Evolutionary conservation across 1,139 yeast species (phyloP).

Genomic region (Hemisphaericaspora subhashii): DNA sequence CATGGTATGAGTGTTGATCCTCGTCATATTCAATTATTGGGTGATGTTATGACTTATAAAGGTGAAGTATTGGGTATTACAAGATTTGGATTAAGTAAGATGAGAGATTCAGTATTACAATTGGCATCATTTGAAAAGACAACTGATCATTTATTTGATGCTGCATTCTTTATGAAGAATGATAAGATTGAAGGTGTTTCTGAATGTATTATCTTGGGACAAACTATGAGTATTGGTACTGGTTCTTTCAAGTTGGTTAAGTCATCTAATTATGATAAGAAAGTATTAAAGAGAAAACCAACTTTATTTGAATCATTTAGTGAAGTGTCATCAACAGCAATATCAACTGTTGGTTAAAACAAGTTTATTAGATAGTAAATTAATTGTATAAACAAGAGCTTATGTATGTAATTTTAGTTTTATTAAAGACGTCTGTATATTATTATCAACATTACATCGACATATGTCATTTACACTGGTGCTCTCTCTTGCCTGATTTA

Average conservation of each 20-base stretch:
- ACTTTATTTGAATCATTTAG: conserved; percentile 62
- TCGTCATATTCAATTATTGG: conserved; percentile 94
- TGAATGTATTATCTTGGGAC: conserved; percentile 96
- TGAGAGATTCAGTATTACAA: conserved; percentile 97
- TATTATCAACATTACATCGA: too few species aligned
- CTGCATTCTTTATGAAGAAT: conserved; percentile 95
- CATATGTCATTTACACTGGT: too few species aligned
- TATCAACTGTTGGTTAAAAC: conserved; percentile 18
- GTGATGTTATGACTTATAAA: conserved; percentile 98
- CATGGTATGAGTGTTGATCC: conserved; percentile 99
- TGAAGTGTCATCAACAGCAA: conserved; percentile 14
- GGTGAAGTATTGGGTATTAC: conserved; percentile 99
- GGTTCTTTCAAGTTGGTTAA: conserved; percentile 90
- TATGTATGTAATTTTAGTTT: neutral
- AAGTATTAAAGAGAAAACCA: conserved; percentile 50
- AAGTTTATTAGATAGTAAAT: neutral
- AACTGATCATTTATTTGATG: conserved; percentile 96
- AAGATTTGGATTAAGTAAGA: conserved; percentile 94
- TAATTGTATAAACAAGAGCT: neutral
- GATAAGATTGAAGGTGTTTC: conserved; percentile 97
- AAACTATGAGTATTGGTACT: conserved; percentile 96
- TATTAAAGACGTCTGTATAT: neutral
- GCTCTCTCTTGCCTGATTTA: neutral
- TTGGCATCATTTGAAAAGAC: conserved; percentile 98
- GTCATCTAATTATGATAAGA: conserved; percentile 46